Evolutionary conservation across 2,329 filamentous ascomycete genomes (phyloP).

Genomic region (Leptographium galeiforme): DNA sequence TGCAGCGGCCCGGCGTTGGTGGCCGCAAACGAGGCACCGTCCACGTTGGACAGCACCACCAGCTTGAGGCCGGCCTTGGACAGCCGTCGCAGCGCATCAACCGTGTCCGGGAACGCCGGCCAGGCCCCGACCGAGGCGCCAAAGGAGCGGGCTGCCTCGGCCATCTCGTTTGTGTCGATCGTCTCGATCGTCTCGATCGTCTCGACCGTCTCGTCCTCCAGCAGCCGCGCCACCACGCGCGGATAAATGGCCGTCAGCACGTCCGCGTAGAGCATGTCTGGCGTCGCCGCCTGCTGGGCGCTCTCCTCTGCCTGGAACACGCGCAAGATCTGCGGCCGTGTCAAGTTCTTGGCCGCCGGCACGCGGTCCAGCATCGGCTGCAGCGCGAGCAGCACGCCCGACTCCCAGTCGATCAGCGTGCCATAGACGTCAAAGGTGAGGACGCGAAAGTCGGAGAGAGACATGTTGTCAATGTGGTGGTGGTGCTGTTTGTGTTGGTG

Average conservation of each 20-base stretch:
- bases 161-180: conserved; percentile 13
- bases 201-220: conserved; percentile 15
- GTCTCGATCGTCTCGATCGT: conserved; percentile 15
- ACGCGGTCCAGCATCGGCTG: conserved; percentile 30
- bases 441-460: conserved; percentile 18
- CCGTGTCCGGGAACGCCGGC: conserved; percentile 43
- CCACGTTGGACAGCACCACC: conserved; percentile 47
- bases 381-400: conserved; percentile 45
- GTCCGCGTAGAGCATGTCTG: conserved; percentile 44
- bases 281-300: conserved; percentile 37
- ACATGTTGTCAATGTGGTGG: conserved; percentile 2
- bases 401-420: conserved; percentile 67
- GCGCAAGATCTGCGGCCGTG: conserved; percentile 15
- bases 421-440: conserved; percentile 71
- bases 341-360: conserved; percentile 21
- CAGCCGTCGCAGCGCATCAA: conserved; percentile 36
- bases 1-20: conserved; percentile 10
- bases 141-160: conserved; percentile 30
- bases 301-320: conserved; percentile 31
- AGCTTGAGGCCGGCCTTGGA: conserved; percentile 37
- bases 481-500: not conserved
- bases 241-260: conserved; percentile 39
- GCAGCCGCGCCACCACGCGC: conserved; percentile 29
- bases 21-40: conserved; percentile 26
- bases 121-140: conserved; percentile 38